Conservation (phyloP, 116 monocot species). For the Thalassia testudinum region DNA sequence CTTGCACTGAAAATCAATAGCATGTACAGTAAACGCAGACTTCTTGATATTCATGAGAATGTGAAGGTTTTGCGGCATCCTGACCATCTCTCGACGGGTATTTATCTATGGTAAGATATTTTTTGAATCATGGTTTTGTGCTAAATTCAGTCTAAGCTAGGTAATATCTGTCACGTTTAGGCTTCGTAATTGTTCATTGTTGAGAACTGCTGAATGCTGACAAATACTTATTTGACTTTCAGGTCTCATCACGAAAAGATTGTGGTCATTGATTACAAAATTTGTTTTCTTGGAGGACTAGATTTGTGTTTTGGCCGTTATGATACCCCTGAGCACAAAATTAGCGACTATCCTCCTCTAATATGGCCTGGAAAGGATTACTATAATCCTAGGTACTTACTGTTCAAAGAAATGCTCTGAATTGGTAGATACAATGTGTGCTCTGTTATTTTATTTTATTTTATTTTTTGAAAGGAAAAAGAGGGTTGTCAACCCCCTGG, state of each 20-base stretch:
- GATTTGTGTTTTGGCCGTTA: conserved; percentile 99
- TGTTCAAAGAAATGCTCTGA: too few relatives aligned
- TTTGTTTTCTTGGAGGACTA: conserved; percentile 92
- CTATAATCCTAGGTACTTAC: conserved; percentile 85
- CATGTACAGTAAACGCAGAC: conserved; percentile 67
- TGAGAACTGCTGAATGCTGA: too few relatives aligned
- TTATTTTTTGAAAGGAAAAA: too few relatives aligned
- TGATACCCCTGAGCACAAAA: conserved; percentile 73
- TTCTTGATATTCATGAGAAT: conserved; percentile 90
- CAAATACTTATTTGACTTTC: conserved; percentile 1
- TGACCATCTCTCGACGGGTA: conserved; percentile 85
- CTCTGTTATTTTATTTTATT: too few relatives aligned
- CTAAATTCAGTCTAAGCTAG: too few relatives aligned
- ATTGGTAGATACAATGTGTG: too few relatives aligned
- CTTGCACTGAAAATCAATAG: conserved; percentile 95
- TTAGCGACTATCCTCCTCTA: conserved; percentile 57
- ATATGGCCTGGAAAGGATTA: conserved; percentile 99
- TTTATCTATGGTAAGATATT: conserved; percentile 74
- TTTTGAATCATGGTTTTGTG: too few relatives aligned
- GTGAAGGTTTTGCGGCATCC: conserved; percentile 95
- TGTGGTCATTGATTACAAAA: conserved; percentile 76
- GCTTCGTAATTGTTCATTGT: background rate
- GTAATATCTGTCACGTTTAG: too few relatives aligned
- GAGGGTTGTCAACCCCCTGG: too few relatives aligned
- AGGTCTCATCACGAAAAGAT: conserved; percentile 99